These are phyloP conservation scores for Margaritispora aquatica DNA, from an alignment of 495 filamentous ascomycete genomes.

Conservation along the genomic window DNA sequence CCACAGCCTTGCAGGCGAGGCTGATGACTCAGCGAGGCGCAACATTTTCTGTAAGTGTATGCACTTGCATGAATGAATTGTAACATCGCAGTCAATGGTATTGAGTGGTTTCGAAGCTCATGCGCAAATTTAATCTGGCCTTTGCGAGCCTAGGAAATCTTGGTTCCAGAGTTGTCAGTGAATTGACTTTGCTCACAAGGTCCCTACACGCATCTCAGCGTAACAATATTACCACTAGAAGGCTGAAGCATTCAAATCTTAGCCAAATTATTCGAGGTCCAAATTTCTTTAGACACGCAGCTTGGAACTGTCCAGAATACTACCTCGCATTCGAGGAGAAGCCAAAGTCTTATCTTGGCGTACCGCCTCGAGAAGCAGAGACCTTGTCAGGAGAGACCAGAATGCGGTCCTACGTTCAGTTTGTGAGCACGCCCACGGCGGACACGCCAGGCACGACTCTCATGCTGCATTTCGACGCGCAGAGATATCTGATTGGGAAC, in stretches of 20 bases:
- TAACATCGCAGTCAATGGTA: neutral
- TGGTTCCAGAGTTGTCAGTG: neutral
- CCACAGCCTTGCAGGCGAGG: neutral
- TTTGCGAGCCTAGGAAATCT: neutral
- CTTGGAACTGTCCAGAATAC: neutral
- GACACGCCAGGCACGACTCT: constrained; percentile 81
- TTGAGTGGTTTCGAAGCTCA: neutral
- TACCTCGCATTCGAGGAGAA: neutral
- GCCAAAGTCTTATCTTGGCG: neutral
- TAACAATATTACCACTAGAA: neutral
- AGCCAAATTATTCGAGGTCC: neutral
- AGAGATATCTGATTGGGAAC: constrained; percentile 85
- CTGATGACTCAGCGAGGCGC: neutral
- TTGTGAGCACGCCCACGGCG: constrained; percentile 78
- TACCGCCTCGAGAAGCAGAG: neutral
- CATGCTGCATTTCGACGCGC: constrained; percentile 67
- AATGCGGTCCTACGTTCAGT: constrained; percentile 67
- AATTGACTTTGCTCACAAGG: neutral
- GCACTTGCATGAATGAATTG: neutral
- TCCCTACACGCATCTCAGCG: neutral
- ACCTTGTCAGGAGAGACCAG: constrained; percentile 8
- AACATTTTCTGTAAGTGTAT: neutral
- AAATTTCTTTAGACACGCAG: neutral
- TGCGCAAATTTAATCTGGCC: neutral
- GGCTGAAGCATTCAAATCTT: neutral